Base-by-base conservation (phyloP, 1,139 yeast species). In the Yamadazyma atmosphaerica region DNA sequence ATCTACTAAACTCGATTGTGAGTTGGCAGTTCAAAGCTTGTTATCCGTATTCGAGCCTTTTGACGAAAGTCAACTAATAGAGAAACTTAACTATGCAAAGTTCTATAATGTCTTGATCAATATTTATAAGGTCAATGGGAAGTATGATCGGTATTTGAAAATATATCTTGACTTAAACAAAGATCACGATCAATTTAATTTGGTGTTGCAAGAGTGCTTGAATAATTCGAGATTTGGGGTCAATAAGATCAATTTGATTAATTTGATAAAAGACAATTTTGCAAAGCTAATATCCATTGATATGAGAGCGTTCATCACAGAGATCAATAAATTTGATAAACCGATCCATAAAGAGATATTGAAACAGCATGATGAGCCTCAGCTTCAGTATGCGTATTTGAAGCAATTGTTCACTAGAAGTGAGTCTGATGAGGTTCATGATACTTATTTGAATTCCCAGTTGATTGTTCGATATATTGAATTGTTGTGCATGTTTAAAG, bases 11-110 rank as follows among this genome's bases (percentile, higher is more conserved):
- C 73, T 68, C 31, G 94, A 86, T 47, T 77, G 88, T 52, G 92
- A 88, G 52, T 62, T 83, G 39, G 89, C 92, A 1, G 60, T 87
- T 12, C 86, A 82, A 50, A 74, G 87, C 34, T 54, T 89, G 13
- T 58, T 89, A 3, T 76, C 90, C 0, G 63, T 70, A 3, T 83
- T 81, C 54, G 78, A 73, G 36, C 87, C 89, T 0, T 63, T 71
- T 1, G 74, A 79, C 45, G 66, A 68, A 27, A 63, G 64, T 1
- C 60, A 60, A 19, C 60, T 86, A 32, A 59, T 82, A 8, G 65
- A 71, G n/a, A 63, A 74, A 40, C 61, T 87, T 26, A 68, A 71
- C 37, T 70, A 74, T 23, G 82, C 78, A 3, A 65, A 72, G 18
- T 85, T 76, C 54, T 73, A 69, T 47, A 63, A 72, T 35, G 92